Evolutionary conservation across 306 rosid genomes (phyloP).

Genomic region (Sesbania bispinosa): DNA sequence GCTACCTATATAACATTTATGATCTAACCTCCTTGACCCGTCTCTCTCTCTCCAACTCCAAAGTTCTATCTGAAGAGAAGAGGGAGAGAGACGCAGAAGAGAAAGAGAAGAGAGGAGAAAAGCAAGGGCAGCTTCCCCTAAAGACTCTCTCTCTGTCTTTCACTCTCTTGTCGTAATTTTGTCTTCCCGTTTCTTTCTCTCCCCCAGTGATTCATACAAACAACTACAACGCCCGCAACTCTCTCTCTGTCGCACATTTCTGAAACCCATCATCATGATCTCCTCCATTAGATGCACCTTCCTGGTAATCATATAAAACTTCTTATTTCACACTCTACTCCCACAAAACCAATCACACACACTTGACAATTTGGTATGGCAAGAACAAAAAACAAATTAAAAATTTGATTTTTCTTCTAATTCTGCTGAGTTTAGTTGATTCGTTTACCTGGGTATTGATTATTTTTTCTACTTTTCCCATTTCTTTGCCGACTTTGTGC

Average conservation of each 20-base stretch:
- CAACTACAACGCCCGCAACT: constrained; percentile 11
- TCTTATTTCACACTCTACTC: constrained; percentile 21
- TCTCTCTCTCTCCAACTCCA: too few relatives aligned
- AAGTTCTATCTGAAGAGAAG: neutral
- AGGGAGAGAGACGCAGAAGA: constrained; percentile 12
- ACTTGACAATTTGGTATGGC: neutral
- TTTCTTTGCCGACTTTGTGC: neutral
- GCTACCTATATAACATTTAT: too few relatives aligned
- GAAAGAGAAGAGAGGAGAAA: neutral
- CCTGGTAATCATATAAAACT: constrained; percentile 34
- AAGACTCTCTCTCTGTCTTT: constrained; percentile 23
- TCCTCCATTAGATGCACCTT: constrained; percentile 47
- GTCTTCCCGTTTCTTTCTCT: neutral
- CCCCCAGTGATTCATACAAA: neutral
- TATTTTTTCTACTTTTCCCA: neutral
- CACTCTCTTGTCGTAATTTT: neutral
- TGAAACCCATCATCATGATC: constrained; percentile 47
- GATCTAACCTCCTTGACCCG: neutral
- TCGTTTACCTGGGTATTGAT: neutral
- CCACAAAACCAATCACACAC: too few relatives aligned
- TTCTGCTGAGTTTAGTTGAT: neutral
- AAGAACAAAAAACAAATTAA: neutral
- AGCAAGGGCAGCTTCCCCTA: neutral
- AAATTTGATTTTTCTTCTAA: neutral
- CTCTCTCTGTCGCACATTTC: constrained; percentile 33